Evolutionary conservation across 176 grass and related monocot species (phyloP).

Genomic region (Zoysia japonica): DNA sequence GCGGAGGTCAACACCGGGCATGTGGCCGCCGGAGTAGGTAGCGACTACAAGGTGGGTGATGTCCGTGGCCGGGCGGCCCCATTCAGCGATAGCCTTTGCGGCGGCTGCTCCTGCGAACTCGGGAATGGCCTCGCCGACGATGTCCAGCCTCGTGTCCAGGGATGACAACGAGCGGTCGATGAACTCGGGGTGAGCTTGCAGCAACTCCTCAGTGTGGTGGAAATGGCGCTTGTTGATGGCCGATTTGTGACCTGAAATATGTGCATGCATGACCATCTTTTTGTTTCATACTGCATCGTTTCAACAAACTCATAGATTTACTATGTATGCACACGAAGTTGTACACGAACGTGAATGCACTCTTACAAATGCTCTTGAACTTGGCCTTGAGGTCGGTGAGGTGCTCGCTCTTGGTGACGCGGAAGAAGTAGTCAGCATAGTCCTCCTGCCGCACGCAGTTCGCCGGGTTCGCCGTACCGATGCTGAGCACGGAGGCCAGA

Average conservation of each 20-base stretch:
- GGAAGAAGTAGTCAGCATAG: conserved; percentile 57
- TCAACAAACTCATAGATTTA: too few species aligned
- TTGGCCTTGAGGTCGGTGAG: conserved; percentile 47
- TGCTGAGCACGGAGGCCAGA: not conserved
- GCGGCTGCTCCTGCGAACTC: conserved; percentile 41
- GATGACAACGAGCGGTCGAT: conserved; percentile 11
- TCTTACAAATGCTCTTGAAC: conserved; percentile 54
- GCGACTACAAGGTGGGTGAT: conserved; percentile 51
- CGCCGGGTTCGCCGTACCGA: conserved; percentile 57
- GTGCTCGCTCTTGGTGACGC: conserved; percentile 62
- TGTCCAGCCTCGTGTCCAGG: conserved; percentile 24
- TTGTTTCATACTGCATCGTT: too few species aligned
- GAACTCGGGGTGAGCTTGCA: conserved; percentile 1
- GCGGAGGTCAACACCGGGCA: conserved; percentile 36
- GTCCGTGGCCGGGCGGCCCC: conserved; percentile 43
- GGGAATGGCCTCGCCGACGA: conserved; percentile 17
- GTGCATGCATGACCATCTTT: too few species aligned
- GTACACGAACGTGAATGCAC: too few species aligned
- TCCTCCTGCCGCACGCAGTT: conserved; percentile 53
- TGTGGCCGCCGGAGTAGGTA: conserved; percentile 31
- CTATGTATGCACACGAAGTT: too few species aligned
- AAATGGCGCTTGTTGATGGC: conserved; percentile 45
- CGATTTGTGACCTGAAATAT: conserved; percentile 26
- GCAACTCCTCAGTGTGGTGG: not conserved
- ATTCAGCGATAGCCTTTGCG: conserved; percentile 48